Evolutionary conservation across 1,284 basidiomycete species (phyloP), one percentile per base, ranked within the genome.

Genomic region (Austropuccinia psidii): DNA sequence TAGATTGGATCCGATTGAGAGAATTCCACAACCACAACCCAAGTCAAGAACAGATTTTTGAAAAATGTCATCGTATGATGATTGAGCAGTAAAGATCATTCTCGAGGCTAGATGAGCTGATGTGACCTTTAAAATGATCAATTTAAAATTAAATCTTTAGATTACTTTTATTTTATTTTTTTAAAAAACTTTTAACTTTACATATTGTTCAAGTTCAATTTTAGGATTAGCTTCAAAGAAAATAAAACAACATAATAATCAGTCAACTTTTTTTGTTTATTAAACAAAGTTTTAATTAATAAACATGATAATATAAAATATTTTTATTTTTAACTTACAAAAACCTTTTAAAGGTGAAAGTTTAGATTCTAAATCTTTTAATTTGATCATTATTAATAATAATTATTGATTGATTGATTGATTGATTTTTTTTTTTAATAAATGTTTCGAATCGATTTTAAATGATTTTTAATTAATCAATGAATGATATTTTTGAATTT

Each of bases 121-220:
- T 6, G 69, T 72, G 7, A 72, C 58, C 69, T 70, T n/a, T 54
- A 29, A 50, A 27, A 8, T 29, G 15, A 7, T 11, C 19, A 65
- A 17, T 6, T 13, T 3, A 27, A 65, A 8, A 43, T 15, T 43
- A 29, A 45, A 47, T 43, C 15, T 8, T 1, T 19, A 41, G 29
- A 27, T 47, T 33, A 19, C n/a, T 19, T 50, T 49, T 8, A 31
- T 47, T 31, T 27, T 35, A 17, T 61, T 37, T 17, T 60, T n/a
- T 19, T 31, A n/a, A 35, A 15, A 37, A 39, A 8, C 11, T 39
- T 17, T n/a, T 61, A 19, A 17, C 9, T 31, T 31, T 4, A 70
- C 67, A 49, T 70, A 70, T 70, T 70, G 67, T 43, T 70, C 67
- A 7, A 70, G 43, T 31, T 70, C 67, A 17, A 70, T n/a, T 47